Percentiles rank a stretch among this genome's conserved stretches.
Conservation (phyloP, 176 grass and related monocot species). For the Oryza rufipogon region DNA sequence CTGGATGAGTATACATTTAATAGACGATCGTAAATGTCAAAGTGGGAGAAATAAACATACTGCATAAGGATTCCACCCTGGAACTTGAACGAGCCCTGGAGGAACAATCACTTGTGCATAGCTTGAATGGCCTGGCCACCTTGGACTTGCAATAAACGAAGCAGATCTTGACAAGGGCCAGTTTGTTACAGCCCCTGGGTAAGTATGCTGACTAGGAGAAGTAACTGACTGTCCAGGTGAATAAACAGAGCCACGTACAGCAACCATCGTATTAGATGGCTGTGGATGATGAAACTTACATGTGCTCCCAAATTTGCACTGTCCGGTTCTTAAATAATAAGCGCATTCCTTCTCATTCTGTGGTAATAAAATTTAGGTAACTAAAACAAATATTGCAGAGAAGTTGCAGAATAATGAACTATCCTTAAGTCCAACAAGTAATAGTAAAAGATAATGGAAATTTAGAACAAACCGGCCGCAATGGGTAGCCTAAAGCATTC, state of each 20-base stretch:
- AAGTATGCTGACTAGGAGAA: slow-evolving; percentile 66
- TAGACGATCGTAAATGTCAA: not conserved
- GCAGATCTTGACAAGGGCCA: slow-evolving; percentile 68
- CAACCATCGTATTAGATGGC: slow-evolving; percentile 67
- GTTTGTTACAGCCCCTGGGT: slow-evolving; percentile 55
- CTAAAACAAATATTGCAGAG: slow-evolving; percentile 11
- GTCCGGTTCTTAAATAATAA: slow-evolving; percentile 87
- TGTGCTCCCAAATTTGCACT: slow-evolving; percentile 87
- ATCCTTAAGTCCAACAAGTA: not conserved
- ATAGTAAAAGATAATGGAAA: slow-evolving; percentile 10
- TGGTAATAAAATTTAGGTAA: slow-evolving; percentile 53
- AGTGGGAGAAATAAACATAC: slow-evolving; percentile 47
- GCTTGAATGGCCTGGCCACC: slow-evolving; percentile 88
- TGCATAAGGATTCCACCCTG: slow-evolving; percentile 78
- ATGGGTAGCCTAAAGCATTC: slow-evolving; percentile 79
- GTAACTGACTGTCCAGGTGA: slow-evolving; percentile 63
- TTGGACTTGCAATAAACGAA: slow-evolving; percentile 80
- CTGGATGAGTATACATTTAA: not conserved
- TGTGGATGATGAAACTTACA: slow-evolving; percentile 94
- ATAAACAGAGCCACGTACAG: slow-evolving; percentile 69
- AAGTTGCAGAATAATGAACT: slow-evolving; percentile 33
- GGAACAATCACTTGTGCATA: slow-evolving; percentile 90
- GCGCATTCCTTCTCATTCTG: slow-evolving; percentile 88
- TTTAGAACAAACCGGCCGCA: slow-evolving; percentile 66
- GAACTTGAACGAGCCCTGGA: slow-evolving; percentile 82